Evolutionary conservation across 2,329 filamentous ascomycete species (phyloP).

Genomic region (Talaromyces islandicus): DNA sequence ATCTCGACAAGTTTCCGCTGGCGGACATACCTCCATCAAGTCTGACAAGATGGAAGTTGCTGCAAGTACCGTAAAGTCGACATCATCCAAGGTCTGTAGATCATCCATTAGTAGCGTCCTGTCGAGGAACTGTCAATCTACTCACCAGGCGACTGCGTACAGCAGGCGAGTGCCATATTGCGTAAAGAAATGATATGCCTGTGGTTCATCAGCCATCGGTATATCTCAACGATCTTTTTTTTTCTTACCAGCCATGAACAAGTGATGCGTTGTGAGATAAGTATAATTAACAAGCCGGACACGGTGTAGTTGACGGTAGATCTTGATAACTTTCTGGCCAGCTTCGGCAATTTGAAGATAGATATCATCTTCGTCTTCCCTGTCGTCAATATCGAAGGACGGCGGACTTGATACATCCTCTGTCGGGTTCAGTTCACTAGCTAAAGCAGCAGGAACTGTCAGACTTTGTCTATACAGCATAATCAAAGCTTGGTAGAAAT

Average conservation of each 20-base stretch:
- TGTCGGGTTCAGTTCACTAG: slow-evolving; percentile 63
- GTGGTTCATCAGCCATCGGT: not conserved
- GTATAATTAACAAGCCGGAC: slow-evolving; percentile 92
- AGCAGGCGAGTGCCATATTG: slow-evolving; percentile 90
- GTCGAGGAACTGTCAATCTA: slow-evolving; percentile 14
- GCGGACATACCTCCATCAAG: slow-evolving; percentile 88
- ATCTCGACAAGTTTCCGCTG: slow-evolving; percentile 88
- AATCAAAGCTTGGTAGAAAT: slow-evolving; percentile 96
- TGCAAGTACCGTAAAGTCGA: slow-evolving; percentile 93
- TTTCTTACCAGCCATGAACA: slow-evolving; percentile 83
- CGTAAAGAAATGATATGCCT: slow-evolving; percentile 87
- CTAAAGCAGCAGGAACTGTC: slow-evolving; percentile 76
- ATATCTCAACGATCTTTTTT: not conserved
- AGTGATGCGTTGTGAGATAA: slow-evolving; percentile 87
- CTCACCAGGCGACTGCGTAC: slow-evolving; percentile 80
- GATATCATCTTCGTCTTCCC: slow-evolving; percentile 78
- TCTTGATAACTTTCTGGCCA: slow-evolving; percentile 82
- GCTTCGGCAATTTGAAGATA: slow-evolving; percentile 94
- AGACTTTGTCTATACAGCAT: slow-evolving; percentile 92
- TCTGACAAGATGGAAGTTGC: slow-evolving; percentile 90
- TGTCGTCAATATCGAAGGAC: slow-evolving; percentile 38
- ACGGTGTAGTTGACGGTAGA: slow-evolving; percentile 85
- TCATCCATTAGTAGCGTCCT: not conserved
- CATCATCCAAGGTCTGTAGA: slow-evolving; percentile 72
- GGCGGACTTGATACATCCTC: slow-evolving; percentile 55